These are phyloP conservation scores for Gentiana straminea DNA, from an alignment of 257 asterid species.

Conservation along the genomic window DNA sequence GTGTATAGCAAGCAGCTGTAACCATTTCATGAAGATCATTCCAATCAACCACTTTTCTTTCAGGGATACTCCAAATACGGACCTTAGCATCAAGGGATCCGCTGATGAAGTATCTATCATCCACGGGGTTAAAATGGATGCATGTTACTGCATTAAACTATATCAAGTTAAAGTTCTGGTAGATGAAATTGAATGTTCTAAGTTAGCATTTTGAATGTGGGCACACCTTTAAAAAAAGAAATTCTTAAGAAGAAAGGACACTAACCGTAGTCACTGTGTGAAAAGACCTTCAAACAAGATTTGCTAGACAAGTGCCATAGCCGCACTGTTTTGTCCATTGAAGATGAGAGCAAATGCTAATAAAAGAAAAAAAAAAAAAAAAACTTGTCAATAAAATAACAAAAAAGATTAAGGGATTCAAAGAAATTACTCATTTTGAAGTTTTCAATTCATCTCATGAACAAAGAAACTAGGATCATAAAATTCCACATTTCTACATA, in stretches of 20 bases:
- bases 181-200: too few relatives aligned
- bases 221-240: too few relatives aligned
- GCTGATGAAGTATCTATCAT: conserved; percentile 94
- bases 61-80: conserved; percentile 97
- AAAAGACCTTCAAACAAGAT: conserved; percentile 75
- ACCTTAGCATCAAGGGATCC: conserved; percentile 98
- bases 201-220: too few relatives aligned
- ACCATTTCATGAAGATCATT: conserved; percentile 97
- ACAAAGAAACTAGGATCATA: too few relatives aligned
- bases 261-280: conserved; percentile 96
- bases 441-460: too few relatives aligned
- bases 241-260: not conserved
- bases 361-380: conserved; percentile 20
- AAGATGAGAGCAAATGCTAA: conserved; percentile 81
- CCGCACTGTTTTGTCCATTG: conserved; percentile 98
- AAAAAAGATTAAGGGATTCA: not conserved
- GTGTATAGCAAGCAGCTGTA: conserved; percentile 98
- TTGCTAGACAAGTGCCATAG: conserved; percentile 83
- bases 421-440: too few relatives aligned
- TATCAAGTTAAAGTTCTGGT: not conserved
- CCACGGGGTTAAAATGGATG: conserved; percentile 97
- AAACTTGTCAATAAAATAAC: conserved; percentile 9
- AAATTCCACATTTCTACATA: too few relatives aligned
- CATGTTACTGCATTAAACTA: conserved; percentile 67
- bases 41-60: conserved; percentile 95